Evolutionary conservation across 495 filamentous ascomycete genomes (phyloP), one percentile per base, ranked within the genome.

Genomic region (Penicillium flavigenum): DNA sequence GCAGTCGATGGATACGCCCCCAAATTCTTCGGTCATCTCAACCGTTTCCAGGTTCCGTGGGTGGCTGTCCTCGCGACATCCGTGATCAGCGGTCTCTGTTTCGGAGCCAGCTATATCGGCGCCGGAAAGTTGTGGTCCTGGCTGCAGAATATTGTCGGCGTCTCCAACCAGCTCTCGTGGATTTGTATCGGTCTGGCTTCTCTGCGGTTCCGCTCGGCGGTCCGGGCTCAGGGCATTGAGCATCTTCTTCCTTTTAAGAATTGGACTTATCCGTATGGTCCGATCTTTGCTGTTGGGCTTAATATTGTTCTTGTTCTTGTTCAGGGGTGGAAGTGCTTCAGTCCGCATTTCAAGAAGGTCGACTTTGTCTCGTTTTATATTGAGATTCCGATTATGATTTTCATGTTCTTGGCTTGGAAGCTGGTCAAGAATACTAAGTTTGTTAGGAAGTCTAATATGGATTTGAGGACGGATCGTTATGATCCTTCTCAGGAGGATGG

Each of bases 161-260:
- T 86, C 12, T 85, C 82, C 0, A 86, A 86, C 60, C 83, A 86
- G 66, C 68, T 86, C 5, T 81, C 80, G 36, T 86, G 83, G 83
- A 76, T 82, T 57, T 75, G 76, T 51, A 86, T 86, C 55, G 73
- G 80, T 20, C 65, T 86, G 43, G 79, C 83, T 5, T 85, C 81
- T 4, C 69, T 86, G 38, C 79, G 83, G 31, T 86, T 86, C 72
- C 80, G 83, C 22, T 63, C 73, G 14, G 83, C 74, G 12, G 68
- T 87, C 48, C 74, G 73, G 49, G 63, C 59, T 7, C 83, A 86
- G 56, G 76, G 76, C 17, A 79, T 83, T 42, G 78, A 80, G 41
- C 79, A 84, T 57, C 73, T 84, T 0, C 76, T 87, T 17, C 80
- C 83, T 2, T 87, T 83, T 67, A 81, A 77, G 47, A 86, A 86